Conservation (phyloP, 495 filamentous ascomycete genomes). For the Evansstolkia leycettana region DNA sequence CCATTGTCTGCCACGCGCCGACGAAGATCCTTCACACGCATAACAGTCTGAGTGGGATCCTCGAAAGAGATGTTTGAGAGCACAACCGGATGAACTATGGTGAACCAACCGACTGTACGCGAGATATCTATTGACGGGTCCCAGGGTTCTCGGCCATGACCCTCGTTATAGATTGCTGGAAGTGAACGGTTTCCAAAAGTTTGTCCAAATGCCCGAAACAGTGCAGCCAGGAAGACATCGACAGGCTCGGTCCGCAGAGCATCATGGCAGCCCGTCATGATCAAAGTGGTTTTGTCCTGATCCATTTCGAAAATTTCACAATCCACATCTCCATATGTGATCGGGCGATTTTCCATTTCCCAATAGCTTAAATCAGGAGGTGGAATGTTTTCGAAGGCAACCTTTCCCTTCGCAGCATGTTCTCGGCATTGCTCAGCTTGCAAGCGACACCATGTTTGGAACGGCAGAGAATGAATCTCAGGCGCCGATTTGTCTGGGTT, state of each 20-base stretch:
- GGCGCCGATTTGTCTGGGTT: slow-evolving; percentile 21
- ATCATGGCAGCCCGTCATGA: slow-evolving; percentile 34
- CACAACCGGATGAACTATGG: slow-evolving; percentile 39
- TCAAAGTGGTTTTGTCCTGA: slow-evolving; percentile 21
- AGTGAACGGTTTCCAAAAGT: slow-evolving; percentile 37
- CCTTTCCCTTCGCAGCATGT: slow-evolving; percentile 13
- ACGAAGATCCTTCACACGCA: slow-evolving; percentile 35
- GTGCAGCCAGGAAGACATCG: slow-evolving; percentile 39
- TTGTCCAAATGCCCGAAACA: slow-evolving; percentile 38
- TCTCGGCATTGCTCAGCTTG: slow-evolving; percentile 29
- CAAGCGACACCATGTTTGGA: slow-evolving; percentile 47
- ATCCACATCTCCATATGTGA: slow-evolving; percentile 38
- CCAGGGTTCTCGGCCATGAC: slow-evolving; percentile 44
- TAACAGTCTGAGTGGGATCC: slow-evolving; percentile 25
- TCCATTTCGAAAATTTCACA: slow-evolving; percentile 35
- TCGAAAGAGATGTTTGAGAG: slow-evolving; percentile 11
- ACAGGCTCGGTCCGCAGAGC: slow-evolving; percentile 37
- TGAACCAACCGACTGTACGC: slow-evolving; percentile 52
- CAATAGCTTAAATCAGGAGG: slow-evolving; percentile 32
- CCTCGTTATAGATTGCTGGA: slow-evolving; percentile 44
- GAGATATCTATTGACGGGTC: slow-evolving; percentile 41
- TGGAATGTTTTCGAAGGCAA: slow-evolving; percentile 15
- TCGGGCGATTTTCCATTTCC: slow-evolving; percentile 33
- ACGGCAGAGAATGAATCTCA: slow-evolving; percentile 38
- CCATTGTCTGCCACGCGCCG: slow-evolving; percentile 34